phyloP scores from a whole-genome alignment of 208 protist genomes.

The Naegleria fowleri region DNA sequence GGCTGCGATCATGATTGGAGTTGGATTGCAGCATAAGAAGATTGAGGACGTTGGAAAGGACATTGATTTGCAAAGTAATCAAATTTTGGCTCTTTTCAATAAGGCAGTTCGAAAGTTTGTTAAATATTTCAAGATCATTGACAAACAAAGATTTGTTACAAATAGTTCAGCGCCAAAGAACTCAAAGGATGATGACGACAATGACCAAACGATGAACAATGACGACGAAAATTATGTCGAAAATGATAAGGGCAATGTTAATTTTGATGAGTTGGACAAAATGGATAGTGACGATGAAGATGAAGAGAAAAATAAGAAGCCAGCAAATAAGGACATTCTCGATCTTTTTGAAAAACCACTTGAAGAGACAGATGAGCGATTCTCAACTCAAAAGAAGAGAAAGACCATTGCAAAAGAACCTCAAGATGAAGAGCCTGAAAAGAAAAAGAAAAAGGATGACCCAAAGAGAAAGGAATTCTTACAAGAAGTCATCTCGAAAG shows the following conservation, averaged over 20 bases:
- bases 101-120: slow-evolving; percentile 17
- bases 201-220: not conserved
- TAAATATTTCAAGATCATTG: slow-evolving; percentile 6
- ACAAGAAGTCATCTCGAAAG: not conserved
- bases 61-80: slow-evolving; percentile 27
- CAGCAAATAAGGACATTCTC: not conserved
- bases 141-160: not conserved
- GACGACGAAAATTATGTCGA: not conserved
- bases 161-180: not conserved
- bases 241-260: not conserved
- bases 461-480: not conserved
- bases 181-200: not conserved
- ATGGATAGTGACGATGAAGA: not conserved
- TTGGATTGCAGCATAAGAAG: slow-evolving; percentile 57
- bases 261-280: not conserved
- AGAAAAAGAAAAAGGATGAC: not conserved
- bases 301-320: not conserved
- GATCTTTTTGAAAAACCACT: not conserved
- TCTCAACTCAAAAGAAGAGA: not conserved
- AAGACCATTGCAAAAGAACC: not conserved
- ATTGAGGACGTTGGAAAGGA: slow-evolving; percentile 32
- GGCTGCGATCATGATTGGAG: slow-evolving; percentile 55
- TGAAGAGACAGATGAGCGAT: not conserved
- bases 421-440: not conserved
- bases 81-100: slow-evolving; percentile 33